Base-by-base conservation (phyloP, 768 basidiomycete genomes). In the Mycena floridula region DNA sequence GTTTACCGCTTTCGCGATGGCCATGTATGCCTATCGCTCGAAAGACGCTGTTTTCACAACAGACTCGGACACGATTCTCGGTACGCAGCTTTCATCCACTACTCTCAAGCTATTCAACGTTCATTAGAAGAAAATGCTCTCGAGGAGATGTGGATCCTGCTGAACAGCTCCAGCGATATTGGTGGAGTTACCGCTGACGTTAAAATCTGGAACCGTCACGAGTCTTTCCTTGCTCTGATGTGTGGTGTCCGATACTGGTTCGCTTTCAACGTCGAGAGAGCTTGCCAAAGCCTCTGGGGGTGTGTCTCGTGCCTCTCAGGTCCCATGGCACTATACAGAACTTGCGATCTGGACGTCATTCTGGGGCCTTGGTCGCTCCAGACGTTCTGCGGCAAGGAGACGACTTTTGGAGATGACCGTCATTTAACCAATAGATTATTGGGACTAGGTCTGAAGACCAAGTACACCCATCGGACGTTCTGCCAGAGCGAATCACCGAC, bases 1-100 rank as follows among this genome's bases (percentile, higher is more conserved):
- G 54, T 56, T 56, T 44, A 56, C 54, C n/a, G 42, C 47, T 8
- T 56, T 56, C 49, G 25, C 50, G 11, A 47, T 56, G 22, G 52
- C 43, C 18, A 45, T 50, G 15, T 56, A 54, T 37, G 54, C 44
- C 4, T 47, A 50, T n/a, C 46, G 50, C 13, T 53, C 54, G n/a
- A 51, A 48, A 37, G 52, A 56, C 35, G 54, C 54, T 1, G 43
- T 56, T 45, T 47, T 56, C 40, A 54, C 52, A 1, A 54, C 54
- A 5, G 54, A 56, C 35, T 50, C 49, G 24, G 54, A 56, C 45
- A 56, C 54, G 13, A 13, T 35, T 35, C 32, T 35, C 3, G 32
- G 32, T 35, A 35, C 3, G 32, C 18, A 15, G 4, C 4, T 7
- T 18, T 15, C 32, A 15, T 35, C 18, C 13, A 15, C 32, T 35